These are phyloP conservation scores for Fusarium proliferatum DNA, from an alignment of 2,329 filamentous ascomycete species.

Conservation along the genomic window DNA sequence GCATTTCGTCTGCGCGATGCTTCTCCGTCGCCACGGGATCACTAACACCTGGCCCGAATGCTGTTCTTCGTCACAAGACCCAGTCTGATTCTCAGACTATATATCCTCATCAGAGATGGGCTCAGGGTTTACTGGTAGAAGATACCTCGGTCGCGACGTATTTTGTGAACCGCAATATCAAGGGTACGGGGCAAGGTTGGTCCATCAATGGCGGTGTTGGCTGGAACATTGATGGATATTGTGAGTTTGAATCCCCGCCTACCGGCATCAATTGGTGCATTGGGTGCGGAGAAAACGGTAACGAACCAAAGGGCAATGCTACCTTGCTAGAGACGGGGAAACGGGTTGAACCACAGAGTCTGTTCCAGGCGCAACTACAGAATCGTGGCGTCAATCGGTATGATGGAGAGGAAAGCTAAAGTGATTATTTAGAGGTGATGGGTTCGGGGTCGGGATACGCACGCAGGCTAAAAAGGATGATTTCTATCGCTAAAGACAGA, in stretches of 20 bases:
- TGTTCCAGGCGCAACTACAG: slow-evolving; percentile 29
- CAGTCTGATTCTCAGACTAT: slow-evolving; percentile 25
- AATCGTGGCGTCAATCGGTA: slow-evolving; percentile 5
- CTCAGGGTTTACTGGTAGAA: slow-evolving; percentile 38
- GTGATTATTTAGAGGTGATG: neutral
- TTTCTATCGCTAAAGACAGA: neutral
- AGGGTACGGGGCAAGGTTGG: slow-evolving; percentile 39
- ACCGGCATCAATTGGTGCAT: slow-evolving; percentile 41
- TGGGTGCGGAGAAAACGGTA: slow-evolving; percentile 5
- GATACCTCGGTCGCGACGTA: neutral
- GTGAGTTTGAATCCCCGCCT: slow-evolving; percentile 27
- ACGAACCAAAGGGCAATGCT: slow-evolving; percentile 4
- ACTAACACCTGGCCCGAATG: slow-evolving; percentile 31
- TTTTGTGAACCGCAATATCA: slow-evolving; percentile 24
- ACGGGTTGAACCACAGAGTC: slow-evolving; percentile 19
- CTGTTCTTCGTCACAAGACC: slow-evolving; percentile 27
- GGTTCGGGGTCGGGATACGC: rapidly evolving
- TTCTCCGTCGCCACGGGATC: slow-evolving; percentile 35
- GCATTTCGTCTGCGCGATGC: slow-evolving; percentile 3
- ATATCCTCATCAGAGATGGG: slow-evolving; percentile 42
- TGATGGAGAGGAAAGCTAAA: neutral
- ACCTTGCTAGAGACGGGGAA: neutral
- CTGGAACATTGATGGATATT: slow-evolving; percentile 27
- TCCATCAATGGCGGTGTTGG: slow-evolving; percentile 40
- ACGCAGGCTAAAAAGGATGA: neutral